A percentile compares a stretch with the other conserved stretches of the same genome.
phyloP scores from a whole-genome alignment of 129 eudicot genomes.

The Ambrosia artemisiifolia region DNA sequence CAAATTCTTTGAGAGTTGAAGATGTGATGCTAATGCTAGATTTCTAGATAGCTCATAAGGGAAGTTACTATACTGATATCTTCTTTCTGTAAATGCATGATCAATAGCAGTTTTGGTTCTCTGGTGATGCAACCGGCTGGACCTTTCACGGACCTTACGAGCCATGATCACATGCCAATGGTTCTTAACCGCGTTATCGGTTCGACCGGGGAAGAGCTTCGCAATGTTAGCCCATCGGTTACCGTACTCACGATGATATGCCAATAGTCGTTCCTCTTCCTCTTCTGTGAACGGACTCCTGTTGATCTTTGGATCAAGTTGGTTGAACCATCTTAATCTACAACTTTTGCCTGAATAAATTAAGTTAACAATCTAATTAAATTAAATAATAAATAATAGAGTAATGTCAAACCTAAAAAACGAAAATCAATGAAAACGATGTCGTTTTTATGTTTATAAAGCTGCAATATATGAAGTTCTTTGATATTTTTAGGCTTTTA shows the following conservation, averaged over 20 bases:
- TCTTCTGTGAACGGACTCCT: slow-evolving; percentile 80
- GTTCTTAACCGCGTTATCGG: slow-evolving; percentile 95
- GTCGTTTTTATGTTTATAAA: no score
- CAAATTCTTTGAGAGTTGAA: slow-evolving; percentile 30
- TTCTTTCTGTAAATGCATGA: slow-evolving; percentile 21
- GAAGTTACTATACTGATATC: slow-evolving; percentile 31
- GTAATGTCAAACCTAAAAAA: background rate
- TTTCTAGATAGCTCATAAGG: slow-evolving; percentile 25
- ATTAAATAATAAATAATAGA: background rate
- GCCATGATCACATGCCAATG: slow-evolving; percentile 99
- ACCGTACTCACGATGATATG: slow-evolving; percentile 67
- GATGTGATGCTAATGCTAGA: slow-evolving; percentile 26
- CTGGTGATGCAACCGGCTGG: slow-evolving; percentile 32
- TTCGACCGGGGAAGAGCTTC: slow-evolving; percentile 71
- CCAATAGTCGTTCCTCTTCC: slow-evolving; percentile 74
- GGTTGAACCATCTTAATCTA: slow-evolving; percentile 89
- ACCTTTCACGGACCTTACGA: slow-evolving; percentile 55
- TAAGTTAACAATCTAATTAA: background rate
- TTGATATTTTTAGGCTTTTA: no score
- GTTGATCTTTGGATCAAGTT: slow-evolving; percentile 79
- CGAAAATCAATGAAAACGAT: background rate
- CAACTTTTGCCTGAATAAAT: slow-evolving; percentile 84
- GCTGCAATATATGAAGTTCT: no score
- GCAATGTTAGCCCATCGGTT: slow-evolving; percentile 91
- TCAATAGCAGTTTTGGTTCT: slow-evolving; percentile 24